Percentiles rank a stretch among this genome's conserved stretches.
phyloP scores from a whole-genome alignment of 352 stramenopile genomes.

The Pythium aquatile region DNA sequence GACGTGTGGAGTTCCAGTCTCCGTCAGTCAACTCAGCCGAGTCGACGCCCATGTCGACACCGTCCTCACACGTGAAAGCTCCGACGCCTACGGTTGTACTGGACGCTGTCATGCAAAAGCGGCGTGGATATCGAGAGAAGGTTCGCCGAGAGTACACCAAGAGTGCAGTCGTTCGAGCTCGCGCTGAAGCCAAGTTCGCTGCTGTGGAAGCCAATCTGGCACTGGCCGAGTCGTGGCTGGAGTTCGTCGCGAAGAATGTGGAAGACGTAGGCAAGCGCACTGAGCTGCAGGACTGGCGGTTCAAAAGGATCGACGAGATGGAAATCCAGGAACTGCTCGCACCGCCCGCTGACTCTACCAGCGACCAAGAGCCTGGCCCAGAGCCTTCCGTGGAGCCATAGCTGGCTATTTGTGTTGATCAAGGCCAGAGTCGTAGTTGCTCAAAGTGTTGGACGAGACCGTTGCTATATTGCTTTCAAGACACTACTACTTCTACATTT shows the following conservation, averaged over 20 bases:
- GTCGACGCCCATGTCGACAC: background rate
- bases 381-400: background rate
- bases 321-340: slow-evolving; percentile 19
- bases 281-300: slow-evolving; percentile 78
- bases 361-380: background rate
- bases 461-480: background rate
- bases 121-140: slow-evolving; percentile 24
- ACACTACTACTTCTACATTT: background rate
- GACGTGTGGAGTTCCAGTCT: background rate
- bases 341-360: background rate
- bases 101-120: slow-evolving; percentile 14
- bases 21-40: background rate
- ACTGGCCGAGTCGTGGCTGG: slow-evolving; percentile 70
- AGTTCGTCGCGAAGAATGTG: slow-evolving; percentile 55
- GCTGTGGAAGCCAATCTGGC: slow-evolving; percentile 50
- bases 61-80: background rate
- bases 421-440: background rate
- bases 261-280: slow-evolving; percentile 76
- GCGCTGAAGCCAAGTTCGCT: slow-evolving; percentile 55
- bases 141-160: slow-evolving; percentile 50
- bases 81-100: background rate
- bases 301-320: slow-evolving; percentile 50
- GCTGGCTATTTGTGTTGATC: too few species aligned
- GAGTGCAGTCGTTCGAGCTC: slow-evolving; percentile 52
- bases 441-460: background rate